These are phyloP conservation scores for Dryas drummondii DNA, from an alignment of 306 rosid genomes.

Conservation along the genomic window DNA sequence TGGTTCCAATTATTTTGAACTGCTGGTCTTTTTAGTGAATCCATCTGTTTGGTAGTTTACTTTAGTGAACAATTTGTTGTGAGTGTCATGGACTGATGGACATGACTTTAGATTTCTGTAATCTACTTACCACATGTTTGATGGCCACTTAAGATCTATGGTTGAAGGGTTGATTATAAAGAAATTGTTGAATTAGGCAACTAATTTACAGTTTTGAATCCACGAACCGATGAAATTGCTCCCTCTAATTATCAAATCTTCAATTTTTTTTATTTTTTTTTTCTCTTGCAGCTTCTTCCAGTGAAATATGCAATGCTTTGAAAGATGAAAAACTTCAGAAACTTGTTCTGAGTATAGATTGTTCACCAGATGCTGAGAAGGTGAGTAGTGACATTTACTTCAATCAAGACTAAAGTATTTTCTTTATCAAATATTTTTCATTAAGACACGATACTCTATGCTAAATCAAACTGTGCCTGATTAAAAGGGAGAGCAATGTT, in stretches of 20 bases:
- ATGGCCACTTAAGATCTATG: not conserved
- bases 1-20: not conserved
- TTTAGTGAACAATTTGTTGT: not conserved
- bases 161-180: not conserved
- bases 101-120: not conserved
- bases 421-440: not conserved
- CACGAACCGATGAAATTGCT: not conserved
- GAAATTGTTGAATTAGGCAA: not conserved
- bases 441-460: not conserved
- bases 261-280: constrained; percentile 8
- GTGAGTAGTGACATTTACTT: constrained; percentile 39
- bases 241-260: constrained; percentile 8
- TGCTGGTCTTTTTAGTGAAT: not conserved
- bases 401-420: not conserved
- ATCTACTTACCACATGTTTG: not conserved
- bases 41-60: not conserved
- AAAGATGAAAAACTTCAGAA: constrained; percentile 60
- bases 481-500: not conserved
- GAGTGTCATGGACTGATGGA: not conserved
- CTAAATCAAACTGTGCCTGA: constrained; percentile 6
- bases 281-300: constrained; percentile 67
- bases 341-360: constrained; percentile 48
- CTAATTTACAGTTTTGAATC: constrained; percentile 2
- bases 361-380: constrained; percentile 59
- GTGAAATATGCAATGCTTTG: constrained; percentile 58